Evolutionary conservation across 75 land plant species (phyloP), one percentile per base, ranked within the genome.

Genomic region (Sequoiadendron giganteum): DNA sequence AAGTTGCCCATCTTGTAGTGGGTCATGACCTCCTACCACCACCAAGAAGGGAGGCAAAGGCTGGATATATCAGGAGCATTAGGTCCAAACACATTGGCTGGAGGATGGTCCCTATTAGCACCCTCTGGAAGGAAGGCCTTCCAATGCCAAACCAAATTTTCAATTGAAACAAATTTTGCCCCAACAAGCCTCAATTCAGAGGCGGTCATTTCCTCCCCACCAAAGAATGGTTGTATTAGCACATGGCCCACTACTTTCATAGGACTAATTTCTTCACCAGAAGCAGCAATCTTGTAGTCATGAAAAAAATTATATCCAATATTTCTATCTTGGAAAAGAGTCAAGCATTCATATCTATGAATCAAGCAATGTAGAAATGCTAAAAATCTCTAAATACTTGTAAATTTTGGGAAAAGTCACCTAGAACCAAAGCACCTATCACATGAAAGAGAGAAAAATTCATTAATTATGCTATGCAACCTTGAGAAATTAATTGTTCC

Each of bases 1-100:
- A 85, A 89, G 56, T 89, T 96, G 96, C 96, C 98, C 91, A 80
- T 97, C 97, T 88, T 95, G 86, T 43, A 96, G 88, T 86, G 93
- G 88, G 85, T 96, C 99, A 21, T 84, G 85, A 5, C 93, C 98
- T 10, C 90, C 95, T 28, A 93, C 91, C 28, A 94, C 82, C 87
- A 97, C 94, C 77, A 97, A 14, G 84, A 93, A 86, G 36, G 90
- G 72, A 36, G 98, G 98, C 10, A 90, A 88, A 0, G 84, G 16
- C 16, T 49, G 14, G 30, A 10, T 39, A 25, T n/a, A 47, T 28
- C 52, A 21, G 38, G 87, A 42, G 76, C 88, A 28, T 79, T 86
- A 16, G 89, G 92, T 16, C 92, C 94, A n/a, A 68, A 61, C 83
- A 92, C 91, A 72, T 91, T 90, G 83, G 89, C 84, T 15, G 93